These are phyloP conservation scores for Pseudocercospora fijiensis DNA, from an alignment of 2,329 filamentous ascomycete genomes.

Conservation along the genomic window DNA sequence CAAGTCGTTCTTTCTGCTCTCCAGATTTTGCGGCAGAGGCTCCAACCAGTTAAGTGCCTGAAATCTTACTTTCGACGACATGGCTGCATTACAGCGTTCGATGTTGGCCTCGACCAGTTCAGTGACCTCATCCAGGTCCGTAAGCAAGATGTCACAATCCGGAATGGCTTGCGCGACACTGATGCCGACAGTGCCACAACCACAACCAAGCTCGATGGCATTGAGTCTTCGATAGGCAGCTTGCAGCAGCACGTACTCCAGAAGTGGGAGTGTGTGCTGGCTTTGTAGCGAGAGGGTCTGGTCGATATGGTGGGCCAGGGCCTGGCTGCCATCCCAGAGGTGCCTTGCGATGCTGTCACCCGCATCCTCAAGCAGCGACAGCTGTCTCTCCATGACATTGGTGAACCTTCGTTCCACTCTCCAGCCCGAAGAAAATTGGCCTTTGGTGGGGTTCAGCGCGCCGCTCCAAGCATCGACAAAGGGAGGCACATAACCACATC, in stretches of 20 bases:
- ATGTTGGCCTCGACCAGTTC: constrained; percentile 62
- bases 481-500: constrained; percentile 37
- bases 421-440: constrained; percentile 47
- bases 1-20: constrained; percentile 53
- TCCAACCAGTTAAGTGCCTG: constrained; percentile 64
- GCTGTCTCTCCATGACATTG: constrained; percentile 41
- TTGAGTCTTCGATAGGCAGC: constrained; percentile 47
- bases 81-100: constrained; percentile 43
- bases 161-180: constrained; percentile 57
- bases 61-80: constrained; percentile 49
- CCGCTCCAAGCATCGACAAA: constrained; percentile 60
- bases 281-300: constrained; percentile 41
- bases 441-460: constrained; percentile 43
- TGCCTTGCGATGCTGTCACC: constrained; percentile 72
- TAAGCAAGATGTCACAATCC: constrained; percentile 58
- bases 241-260: constrained; percentile 41
- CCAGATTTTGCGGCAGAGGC: constrained; percentile 44
- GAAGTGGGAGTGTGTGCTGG: constrained; percentile 36
- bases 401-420: constrained; percentile 57
- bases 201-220: constrained; percentile 65
- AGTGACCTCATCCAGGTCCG: constrained; percentile 64
- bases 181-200: constrained; percentile 68
- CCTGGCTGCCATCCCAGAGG: constrained; percentile 66
- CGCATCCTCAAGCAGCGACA: constrained; percentile 66
- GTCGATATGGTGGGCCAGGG: constrained; percentile 55